Evolutionary conservation across 768 basidiomycete genomes (phyloP).

Genomic region (Amanita fuliginea): DNA sequence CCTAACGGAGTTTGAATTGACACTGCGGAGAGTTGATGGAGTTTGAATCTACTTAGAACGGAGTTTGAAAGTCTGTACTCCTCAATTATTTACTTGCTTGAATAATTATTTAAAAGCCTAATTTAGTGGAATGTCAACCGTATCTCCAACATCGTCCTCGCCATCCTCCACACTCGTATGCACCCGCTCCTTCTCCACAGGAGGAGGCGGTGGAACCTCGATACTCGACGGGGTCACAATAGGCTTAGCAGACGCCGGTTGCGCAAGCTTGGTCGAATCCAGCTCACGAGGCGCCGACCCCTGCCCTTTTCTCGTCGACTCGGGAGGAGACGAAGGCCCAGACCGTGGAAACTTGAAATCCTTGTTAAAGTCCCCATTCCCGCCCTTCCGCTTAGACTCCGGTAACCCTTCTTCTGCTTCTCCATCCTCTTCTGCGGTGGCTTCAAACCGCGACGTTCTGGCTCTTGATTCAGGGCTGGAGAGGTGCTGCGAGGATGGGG

Average conservation of each 20-base stretch:
- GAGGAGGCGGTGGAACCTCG: conserved; percentile 74
- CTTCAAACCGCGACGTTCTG: conserved; percentile 26
- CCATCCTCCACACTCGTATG: conserved; percentile 34
- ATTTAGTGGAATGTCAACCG: conserved; percentile 57
- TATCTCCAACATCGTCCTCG: conserved; percentile 73
- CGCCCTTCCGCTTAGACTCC: conserved; percentile 30
- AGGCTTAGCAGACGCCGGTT: conserved; percentile 1
- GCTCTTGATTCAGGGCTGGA: conserved; percentile 15
- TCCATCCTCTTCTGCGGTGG: conserved; percentile 39
- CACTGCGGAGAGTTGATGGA: too few relatives aligned
- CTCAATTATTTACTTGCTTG: too few relatives aligned
- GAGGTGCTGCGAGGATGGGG: conserved; percentile 25
- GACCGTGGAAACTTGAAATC: conserved; percentile 60
- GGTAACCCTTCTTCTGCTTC: conserved; percentile 10
- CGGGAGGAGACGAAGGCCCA: conserved; percentile 12
- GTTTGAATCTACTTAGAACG: too few relatives aligned
- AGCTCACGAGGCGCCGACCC: conserved; percentile 1
- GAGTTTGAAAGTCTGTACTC: too few relatives aligned
- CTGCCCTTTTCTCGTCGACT: neutral
- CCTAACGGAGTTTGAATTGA: too few relatives aligned
- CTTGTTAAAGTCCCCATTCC: conserved; percentile 69
- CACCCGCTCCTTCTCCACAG: conserved; percentile 59
- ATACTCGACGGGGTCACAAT: conserved; percentile 52
- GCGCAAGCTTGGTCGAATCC: conserved; percentile 6
- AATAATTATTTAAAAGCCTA: conserved; percentile 8